Percentiles rank a stretch among this genome's conserved stretches.
These are phyloP conservation scores for Mucor lusitanicus DNA, from an alignment of 371 early-diverging fungal species.

Conservation along the genomic window DNA sequence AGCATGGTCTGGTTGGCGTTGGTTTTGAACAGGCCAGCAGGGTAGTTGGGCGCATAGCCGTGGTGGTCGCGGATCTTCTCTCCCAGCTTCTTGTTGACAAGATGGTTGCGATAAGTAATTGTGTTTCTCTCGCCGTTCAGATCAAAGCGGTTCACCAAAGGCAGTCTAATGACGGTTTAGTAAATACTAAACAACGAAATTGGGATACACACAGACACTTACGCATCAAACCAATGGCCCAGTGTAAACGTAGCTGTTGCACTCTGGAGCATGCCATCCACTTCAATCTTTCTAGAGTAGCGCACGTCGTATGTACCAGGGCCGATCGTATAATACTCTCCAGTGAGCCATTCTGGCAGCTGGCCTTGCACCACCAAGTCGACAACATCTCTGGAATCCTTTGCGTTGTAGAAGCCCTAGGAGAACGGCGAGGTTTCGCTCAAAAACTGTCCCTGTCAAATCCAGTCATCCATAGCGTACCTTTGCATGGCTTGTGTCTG, in stretches of 20 bases:
- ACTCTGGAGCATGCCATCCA: conserved; percentile 62
- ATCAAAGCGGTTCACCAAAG: conserved; percentile 65
- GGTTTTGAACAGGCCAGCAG: conserved; percentile 68
- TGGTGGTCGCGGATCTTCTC: conserved; percentile 69
- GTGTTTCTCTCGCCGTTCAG: conserved; percentile 55
- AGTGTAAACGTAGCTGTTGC: conserved; percentile 64
- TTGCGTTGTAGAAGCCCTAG: conserved; percentile 47
- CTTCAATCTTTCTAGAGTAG: conserved; percentile 62
- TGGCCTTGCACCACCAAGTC: conserved; percentile 52
- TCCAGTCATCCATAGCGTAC: conserved; percentile 18
- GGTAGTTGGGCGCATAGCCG: conserved; percentile 65
- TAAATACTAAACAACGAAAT: neutral
- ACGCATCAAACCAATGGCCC: conserved; percentile 77
- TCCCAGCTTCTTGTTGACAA: conserved; percentile 60
- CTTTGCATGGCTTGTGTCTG: conserved; percentile 41
- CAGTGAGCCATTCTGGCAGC: conserved; percentile 65
- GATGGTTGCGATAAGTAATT: conserved; percentile 61
- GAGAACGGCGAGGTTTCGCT: neutral
- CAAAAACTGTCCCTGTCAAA: neutral
- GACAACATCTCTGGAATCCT: conserved; percentile 35
- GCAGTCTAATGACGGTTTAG: conserved; percentile 34
- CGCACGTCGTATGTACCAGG: conserved; percentile 66
- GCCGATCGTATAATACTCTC: conserved; percentile 66
- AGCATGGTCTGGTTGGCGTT: conserved; percentile 70
- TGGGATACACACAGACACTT: conserved; percentile 11